A percentile compares a stretch with the other conserved stretches of the same genome.
These are phyloP conservation scores for Lactarius deliciosus DNA, from an alignment of 768 basidiomycete species.

Conservation along the genomic window DNA sequence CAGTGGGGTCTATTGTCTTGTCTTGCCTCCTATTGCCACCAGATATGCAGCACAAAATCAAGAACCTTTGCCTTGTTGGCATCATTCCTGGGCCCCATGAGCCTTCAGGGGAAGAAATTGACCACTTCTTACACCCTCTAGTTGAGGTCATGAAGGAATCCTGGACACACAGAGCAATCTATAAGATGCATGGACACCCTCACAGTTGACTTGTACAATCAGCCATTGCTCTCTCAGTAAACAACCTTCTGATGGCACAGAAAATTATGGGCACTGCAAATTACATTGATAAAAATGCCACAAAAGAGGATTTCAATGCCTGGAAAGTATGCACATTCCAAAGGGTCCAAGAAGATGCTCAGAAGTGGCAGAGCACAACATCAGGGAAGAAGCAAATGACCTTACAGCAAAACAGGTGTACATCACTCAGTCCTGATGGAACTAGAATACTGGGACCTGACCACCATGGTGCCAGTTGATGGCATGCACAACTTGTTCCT, in stretches of 20 bases:
- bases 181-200: conserved; percentile 13
- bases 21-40: conserved; percentile 40
- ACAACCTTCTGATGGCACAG: conserved; percentile 6
- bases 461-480: conserved; percentile 29
- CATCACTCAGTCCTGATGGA: conserved; percentile 33
- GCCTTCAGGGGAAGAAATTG: conserved; percentile 37
- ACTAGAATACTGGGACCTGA: conserved; percentile 35
- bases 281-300: background rate
- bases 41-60: conserved; percentile 36
- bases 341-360: conserved; percentile 21
- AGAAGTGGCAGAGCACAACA: conserved; percentile 28
- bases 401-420: conserved; percentile 31
- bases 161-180: conserved; percentile 39
- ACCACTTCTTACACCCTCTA: conserved; percentile 41
- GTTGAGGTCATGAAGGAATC: conserved; percentile 38
- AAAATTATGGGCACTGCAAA: conserved; percentile 8
- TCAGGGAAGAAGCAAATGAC: conserved; percentile 5
- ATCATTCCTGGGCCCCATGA: conserved; percentile 44
- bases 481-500: conserved; percentile 34
- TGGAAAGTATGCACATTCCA: conserved; percentile 1
- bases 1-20: conserved; percentile 36
- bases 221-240: conserved; percentile 9
- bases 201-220: background rate
- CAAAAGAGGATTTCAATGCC: background rate
- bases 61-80: conserved; percentile 44